Base-by-base conservation (phyloP, 768 basidiomycete species). In the Mycena galopus region DNA sequence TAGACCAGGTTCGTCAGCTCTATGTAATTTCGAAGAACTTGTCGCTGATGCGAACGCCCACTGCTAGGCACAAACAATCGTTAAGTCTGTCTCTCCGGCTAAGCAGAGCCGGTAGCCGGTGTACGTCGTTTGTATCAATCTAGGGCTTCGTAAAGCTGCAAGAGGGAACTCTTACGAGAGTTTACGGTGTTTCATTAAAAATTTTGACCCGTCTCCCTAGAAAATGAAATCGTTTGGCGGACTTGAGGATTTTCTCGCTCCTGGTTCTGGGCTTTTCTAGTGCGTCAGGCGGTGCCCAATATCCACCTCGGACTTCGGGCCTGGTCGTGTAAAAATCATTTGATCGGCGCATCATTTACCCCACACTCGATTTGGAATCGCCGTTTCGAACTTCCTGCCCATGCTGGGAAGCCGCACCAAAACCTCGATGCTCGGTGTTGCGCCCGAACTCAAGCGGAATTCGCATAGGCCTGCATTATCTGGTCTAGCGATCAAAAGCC, bases 21-120 rank as follows among this genome's bases (percentile, higher is more conserved):
- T 56, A 80, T 14, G 39, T 39, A 39, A 58, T 77, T 80, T 42
- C 58, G 35, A 51, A 35, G 53, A 81, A 79, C 51, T 21, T 51
- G 14, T 25, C 17, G 57, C 72, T 85, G 39, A 75, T 73, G 50
- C 64, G 67, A 50, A 30, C 23, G 4, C 56, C 29, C 63, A 42
- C 17, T n/a, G n/a, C n/a, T 14, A 63, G 71, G 60, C 71, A 60
- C 73, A 57, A 35, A 11, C 27, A 27, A 30, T 61, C 37, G 35
- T n/a, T 44, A 42, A 53, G 4, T 39, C 55, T 39, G 50, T 56
- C 17, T 14, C 8, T 25, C 56, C 51, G 59, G 71, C 19, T 65
- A 69, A 62, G 35, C 63, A 56, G 10, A 59, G 51, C 58, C 64
- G 58, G 21, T 71, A 55, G 64, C 69, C 66, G 60, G 60, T 50